Conservation (phyloP, 1,139 yeast species). For the Pichia sp. region DNA sequence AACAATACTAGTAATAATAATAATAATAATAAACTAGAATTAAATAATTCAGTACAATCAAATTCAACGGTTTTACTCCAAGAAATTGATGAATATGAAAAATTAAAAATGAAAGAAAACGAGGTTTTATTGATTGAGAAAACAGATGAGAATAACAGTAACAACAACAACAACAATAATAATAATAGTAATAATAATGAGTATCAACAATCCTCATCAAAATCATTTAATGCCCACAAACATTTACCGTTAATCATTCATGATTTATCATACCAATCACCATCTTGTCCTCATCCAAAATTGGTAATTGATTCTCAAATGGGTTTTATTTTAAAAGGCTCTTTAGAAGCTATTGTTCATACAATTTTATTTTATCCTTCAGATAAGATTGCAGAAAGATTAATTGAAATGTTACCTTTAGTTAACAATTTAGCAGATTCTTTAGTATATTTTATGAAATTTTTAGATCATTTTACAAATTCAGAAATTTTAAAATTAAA, state of each 20-base stretch:
- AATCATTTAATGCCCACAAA: background rate
- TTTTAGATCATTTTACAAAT: conserved; percentile 13
- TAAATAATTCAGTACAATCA: no score
- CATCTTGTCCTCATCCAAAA: conserved; percentile 62
- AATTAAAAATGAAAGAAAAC: background rate
- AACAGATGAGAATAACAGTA: background rate
- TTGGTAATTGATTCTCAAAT: conserved; percentile 45
- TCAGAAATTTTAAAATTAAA: background rate
- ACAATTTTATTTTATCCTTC: conserved; percentile 52
- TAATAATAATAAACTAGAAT: background rate
- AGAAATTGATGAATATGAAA: conserved; percentile 10
- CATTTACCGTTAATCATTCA: conserved; percentile 11
- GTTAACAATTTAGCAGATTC: conserved; percentile 53
- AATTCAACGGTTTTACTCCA: conserved; percentile 4
- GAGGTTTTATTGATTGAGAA: background rate
- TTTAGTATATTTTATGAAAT: conserved; percentile 39
- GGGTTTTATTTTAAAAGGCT: conserved; percentile 42
- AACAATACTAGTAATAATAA: background rate
- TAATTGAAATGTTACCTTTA: conserved; percentile 58
- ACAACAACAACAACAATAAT: background rate
- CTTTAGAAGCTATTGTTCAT: conserved; percentile 71
- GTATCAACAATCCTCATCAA: no score
- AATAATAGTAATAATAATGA: no score
- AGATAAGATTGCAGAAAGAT: conserved; percentile 20
- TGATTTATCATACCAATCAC: conserved; percentile 32